A percentile compares a stretch with the other conserved stretches of the same genome.
Evolutionary conservation across 1,284 basidiomycete species (phyloP).

Genomic region (Puccinia hordei): DNA sequence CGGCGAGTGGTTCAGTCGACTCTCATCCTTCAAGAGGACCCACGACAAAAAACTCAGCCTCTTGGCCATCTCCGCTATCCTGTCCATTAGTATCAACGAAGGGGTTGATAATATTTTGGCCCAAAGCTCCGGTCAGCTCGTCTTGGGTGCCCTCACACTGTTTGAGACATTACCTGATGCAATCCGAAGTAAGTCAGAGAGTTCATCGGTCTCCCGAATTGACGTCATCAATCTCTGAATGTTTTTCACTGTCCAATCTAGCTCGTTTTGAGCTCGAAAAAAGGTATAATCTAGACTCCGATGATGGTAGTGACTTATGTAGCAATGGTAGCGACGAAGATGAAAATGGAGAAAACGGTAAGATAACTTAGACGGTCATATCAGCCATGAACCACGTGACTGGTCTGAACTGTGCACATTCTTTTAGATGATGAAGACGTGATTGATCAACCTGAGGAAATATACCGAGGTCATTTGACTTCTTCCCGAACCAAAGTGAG

Average conservation of each 20-base stretch:
- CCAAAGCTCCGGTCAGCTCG: conserved; percentile 36
- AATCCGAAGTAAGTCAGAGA: conserved; percentile 32
- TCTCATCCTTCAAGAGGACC: conserved; percentile 73
- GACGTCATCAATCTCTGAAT: neutral
- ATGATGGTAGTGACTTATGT: conserved; percentile 27
- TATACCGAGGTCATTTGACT: neutral
- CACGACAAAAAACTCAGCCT: conserved; percentile 86
- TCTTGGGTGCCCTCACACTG: conserved; percentile 34
- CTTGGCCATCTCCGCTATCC: conserved; percentile 71
- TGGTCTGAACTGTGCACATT: neutral
- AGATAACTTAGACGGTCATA: neutral
- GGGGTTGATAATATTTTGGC: conserved; percentile 34
- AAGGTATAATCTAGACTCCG: conserved; percentile 32
- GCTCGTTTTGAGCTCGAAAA: conserved; percentile 42
- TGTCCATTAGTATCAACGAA: conserved; percentile 57
- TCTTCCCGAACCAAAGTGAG: conserved; percentile 6
- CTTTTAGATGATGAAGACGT: conserved; percentile 42
- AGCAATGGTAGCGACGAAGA: conserved; percentile 36
- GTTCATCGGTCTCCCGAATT: neutral
- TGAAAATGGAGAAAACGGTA: conserved; percentile 18
- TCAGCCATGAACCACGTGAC: neutral
- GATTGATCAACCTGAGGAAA: conserved; percentile 14
- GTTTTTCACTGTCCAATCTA: neutral
- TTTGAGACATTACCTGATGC: conserved; percentile 39
- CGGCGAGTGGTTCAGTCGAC: conserved; percentile 72